Percentiles rank a stretch among this genome's conserved stretches.
Evolutionary conservation across 805 yeast genomes (phyloP).

Genomic region (Teunomyces stri): DNA sequence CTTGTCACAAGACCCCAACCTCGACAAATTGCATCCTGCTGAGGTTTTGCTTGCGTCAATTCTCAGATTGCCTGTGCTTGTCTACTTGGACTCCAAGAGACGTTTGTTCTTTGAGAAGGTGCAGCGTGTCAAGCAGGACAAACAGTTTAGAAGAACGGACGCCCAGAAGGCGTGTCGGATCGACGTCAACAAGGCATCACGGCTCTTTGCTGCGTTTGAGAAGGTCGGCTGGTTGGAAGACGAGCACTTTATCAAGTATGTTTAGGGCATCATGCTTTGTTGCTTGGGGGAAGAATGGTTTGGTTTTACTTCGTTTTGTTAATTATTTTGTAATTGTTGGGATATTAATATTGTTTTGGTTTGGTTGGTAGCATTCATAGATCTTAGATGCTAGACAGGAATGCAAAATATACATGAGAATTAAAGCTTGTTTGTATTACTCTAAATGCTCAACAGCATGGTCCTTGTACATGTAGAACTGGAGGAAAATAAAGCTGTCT

Average conservation of each 20-base stretch:
- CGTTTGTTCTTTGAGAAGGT: constrained; percentile 89
- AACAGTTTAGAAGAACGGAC: constrained; percentile 92
- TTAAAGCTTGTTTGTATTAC: background rate
- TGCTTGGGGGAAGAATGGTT: background rate
- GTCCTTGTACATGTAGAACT: constrained; percentile 60
- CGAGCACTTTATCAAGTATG: constrained; percentile 46
- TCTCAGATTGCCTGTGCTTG: constrained; percentile 82
- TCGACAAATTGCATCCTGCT: constrained; percentile 80
- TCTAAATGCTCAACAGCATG: constrained; percentile 11
- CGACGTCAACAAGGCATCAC: constrained; percentile 93
- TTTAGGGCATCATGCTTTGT: constrained; percentile 5
- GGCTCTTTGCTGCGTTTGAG: constrained; percentile 87
- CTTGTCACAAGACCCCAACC: constrained; percentile 71
- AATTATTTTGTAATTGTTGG: background rate
- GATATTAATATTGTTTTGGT: background rate
- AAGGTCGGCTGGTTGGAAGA: constrained; percentile 91
- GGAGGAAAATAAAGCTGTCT: constrained; percentile 63
- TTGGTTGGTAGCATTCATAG: constrained; percentile 3
- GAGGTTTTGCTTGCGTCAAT: constrained; percentile 83
- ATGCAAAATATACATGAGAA: background rate
- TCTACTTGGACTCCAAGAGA: constrained; percentile 66
- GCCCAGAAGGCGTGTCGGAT: constrained; percentile 97
- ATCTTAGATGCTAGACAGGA: constrained; percentile 3
- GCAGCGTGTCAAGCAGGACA: constrained; percentile 60
- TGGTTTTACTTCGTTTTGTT: background rate